phyloP scores from a whole-genome alignment of 805 yeast genomes.

The Hermanozyma aechmeae region DNA sequence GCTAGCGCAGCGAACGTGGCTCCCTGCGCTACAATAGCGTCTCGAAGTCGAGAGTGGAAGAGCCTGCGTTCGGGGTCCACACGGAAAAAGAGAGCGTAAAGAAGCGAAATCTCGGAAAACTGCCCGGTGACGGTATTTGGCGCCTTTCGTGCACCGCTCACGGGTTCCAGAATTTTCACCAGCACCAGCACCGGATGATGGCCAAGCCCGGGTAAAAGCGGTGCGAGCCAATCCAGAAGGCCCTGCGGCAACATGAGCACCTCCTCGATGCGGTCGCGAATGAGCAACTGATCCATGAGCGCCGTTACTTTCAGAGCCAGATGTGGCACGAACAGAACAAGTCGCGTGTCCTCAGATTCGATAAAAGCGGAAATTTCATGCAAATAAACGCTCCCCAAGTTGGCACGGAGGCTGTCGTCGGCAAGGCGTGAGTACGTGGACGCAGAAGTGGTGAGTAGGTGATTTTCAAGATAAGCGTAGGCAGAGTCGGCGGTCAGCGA shows the following conservation, averaged over 20 bases:
- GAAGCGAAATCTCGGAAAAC: too few species aligned
- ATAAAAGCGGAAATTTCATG: conserved; percentile 43
- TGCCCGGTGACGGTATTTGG: too few species aligned
- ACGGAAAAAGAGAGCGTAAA: conserved; percentile 42
- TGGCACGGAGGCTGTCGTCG: too few species aligned
- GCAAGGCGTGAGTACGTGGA: too few species aligned
- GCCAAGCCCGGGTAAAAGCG: conserved; percentile 27
- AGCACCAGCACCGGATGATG: too few species aligned
- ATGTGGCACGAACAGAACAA: conserved; percentile 43
- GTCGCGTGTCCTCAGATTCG: conserved; percentile 52
- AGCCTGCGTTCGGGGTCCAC: conserved; percentile 45
- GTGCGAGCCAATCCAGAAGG: conserved; percentile 44
- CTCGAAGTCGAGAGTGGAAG: conserved; percentile 38
- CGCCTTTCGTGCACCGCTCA: too few species aligned
- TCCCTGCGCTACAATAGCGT: conserved; percentile 41
- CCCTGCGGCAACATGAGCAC: conserved; percentile 49
- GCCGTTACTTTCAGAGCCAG: conserved; percentile 46
- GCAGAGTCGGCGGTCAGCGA: too few species aligned
- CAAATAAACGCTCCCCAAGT: too few species aligned
- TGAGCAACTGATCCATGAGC: conserved; percentile 50
- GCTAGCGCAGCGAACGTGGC: conserved; percentile 20
- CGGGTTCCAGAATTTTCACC: too few species aligned
- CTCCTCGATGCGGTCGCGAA: conserved; percentile 46
- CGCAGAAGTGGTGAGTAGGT: too few species aligned
- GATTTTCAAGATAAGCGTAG: too few species aligned